These are phyloP conservation scores for Lunularia cruciata DNA, from an alignment of 225 moss, liverwort and hornwort species.

Conservation along the genomic window DNA sequence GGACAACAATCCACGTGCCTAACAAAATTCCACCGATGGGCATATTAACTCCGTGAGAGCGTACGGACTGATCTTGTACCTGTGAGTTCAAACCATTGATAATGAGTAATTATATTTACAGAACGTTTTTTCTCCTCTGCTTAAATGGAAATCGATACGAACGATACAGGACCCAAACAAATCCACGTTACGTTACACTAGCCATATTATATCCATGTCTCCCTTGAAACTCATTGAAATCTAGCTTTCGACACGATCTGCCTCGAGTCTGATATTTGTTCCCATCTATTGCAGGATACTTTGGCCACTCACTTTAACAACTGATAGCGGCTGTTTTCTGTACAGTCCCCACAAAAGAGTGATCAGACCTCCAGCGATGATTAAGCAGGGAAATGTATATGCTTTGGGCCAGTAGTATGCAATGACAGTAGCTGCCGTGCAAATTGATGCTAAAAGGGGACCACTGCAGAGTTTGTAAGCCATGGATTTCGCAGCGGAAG, in stretches of 20 bases:
- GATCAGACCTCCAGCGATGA: conserved; percentile 44
- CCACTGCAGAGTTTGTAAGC: conserved; percentile 50
- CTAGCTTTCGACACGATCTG: neutral
- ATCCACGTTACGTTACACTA: too few relatives aligned
- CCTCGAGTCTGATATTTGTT: neutral
- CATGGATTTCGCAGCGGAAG: conserved; percentile 54
- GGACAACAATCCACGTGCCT: conserved; percentile 40
- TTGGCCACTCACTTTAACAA: neutral
- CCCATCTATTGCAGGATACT: neutral
- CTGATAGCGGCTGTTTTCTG: conserved; percentile 36
- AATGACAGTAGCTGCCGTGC: conserved; percentile 41
- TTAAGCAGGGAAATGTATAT: conserved; percentile 57
- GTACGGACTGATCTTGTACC: conserved; percentile 35
- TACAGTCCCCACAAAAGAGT: conserved; percentile 46
- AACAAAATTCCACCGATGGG: conserved; percentile 38
- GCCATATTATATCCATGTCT: too few relatives aligned
- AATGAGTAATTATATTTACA: neutral
- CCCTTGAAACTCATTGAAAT: too few relatives aligned
- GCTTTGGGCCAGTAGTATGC: conserved; percentile 68
- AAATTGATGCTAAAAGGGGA: conserved; percentile 43
- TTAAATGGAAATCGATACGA: too few relatives aligned
- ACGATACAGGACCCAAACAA: neutral
- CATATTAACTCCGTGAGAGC: conserved; percentile 52
- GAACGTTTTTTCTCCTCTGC: too few relatives aligned
- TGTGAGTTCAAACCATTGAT: conserved; percentile 12